These are phyloP conservation scores for Flagelloscypha sp. DNA, from an alignment of 768 basidiomycete genomes.

Conservation along the genomic window DNA sequence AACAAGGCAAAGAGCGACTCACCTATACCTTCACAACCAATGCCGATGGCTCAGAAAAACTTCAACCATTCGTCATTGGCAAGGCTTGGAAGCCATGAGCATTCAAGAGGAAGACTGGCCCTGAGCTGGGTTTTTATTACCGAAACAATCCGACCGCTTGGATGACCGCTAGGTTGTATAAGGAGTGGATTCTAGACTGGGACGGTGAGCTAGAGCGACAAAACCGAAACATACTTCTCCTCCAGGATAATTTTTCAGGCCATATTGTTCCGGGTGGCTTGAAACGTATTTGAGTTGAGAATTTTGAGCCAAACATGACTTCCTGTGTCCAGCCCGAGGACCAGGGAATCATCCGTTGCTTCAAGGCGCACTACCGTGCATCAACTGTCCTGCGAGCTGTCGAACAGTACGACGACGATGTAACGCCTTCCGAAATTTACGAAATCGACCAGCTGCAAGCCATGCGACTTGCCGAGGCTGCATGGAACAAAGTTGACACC, in stretches of 20 bases:
- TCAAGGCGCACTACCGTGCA: conserved; percentile 27
- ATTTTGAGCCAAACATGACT: conserved; percentile 29
- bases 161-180: conserved; percentile 27
- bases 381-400: conserved; percentile 21
- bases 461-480: conserved; percentile 25
- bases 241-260: conserved; percentile 24
- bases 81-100: conserved; percentile 19
- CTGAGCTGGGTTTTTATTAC: conserved; percentile 26
- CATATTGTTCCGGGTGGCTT: conserved; percentile 17
- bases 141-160: conserved; percentile 29
- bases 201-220: conserved; percentile 19
- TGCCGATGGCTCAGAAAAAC: conserved; percentile 25
- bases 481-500: conserved; percentile 25
- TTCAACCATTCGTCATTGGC: conserved; percentile 24
- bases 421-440: conserved; percentile 26
- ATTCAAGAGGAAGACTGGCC: conserved; percentile 19
- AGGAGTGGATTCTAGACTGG: conserved; percentile 25
- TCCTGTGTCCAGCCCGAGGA: conserved; percentile 28
- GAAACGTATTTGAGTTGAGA: conserved; percentile 19
- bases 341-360: conserved; percentile 26
- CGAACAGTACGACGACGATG: conserved; percentile 20
- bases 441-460: conserved; percentile 29
- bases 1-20: conserved; percentile 2
- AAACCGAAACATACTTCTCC: conserved; percentile 21
- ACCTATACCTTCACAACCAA: conserved; percentile 14